Evolutionary conservation across 129 eudicot species (phyloP), one percentile per base, ranked within the genome.

Genomic region (Flaveria ramosissima): DNA sequence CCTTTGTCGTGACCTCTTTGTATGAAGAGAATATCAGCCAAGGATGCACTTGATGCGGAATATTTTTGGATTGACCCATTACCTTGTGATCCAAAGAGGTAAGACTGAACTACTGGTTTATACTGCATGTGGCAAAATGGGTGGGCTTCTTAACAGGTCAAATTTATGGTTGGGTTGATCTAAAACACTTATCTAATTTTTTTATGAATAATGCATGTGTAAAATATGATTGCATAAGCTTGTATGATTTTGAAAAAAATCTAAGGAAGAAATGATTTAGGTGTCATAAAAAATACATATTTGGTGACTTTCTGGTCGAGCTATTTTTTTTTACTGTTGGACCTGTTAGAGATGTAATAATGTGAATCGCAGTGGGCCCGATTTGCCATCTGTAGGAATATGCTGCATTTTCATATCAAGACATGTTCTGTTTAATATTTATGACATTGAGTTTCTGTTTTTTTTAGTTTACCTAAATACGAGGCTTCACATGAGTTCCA

Each of bases 11-110:
- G 17, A 11, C 45, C 48, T 63, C 60, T 71, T 50, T 6, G 78
- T 75, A 62, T 77, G 70, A 41, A 94, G 98, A 94, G 98, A 84
- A 94, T 94, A 82, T 74, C 93, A 48, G 98, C 98, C 27, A 89
- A 91, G 87, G 96, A 94, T 79, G 97, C 98, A 17, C 96, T 91
- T 53, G 98, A 94, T 89, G 93, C 96, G 21, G 98, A 94, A 73
- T 94, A 94, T 78, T 94, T 94, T 85, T 91, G 98, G 97, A 86
- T 90, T 21, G 97, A 94, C 41, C 98, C 98, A 24, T 74, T 94
- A 75, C 97, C 98, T 57, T 94, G 98, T 61, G 98, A 94, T 85
- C 98, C 96, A 12, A 88, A 85, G 83, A 88, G 92, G 98, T 92
- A 80, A n/a, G 56, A 68, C 26, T 71, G 43, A n/a, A 61, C 30